phyloP scores from a whole-genome alignment of 2,329 filamentous ascomycete genomes.

The Ophidiomyces ophidiicola region DNA sequence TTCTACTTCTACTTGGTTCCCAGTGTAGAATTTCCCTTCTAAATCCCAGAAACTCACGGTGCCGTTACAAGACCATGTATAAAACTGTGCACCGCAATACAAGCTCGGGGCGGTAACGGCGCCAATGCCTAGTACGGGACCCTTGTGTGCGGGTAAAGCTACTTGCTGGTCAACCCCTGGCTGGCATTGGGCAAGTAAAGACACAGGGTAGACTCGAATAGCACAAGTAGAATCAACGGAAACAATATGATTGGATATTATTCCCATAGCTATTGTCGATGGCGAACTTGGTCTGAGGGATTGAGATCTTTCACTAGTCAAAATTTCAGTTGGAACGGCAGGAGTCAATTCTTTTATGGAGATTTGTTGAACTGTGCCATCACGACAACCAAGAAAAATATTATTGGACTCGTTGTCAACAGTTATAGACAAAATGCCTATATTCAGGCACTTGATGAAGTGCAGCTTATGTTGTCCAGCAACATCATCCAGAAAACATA shows the following conservation, averaged over 20 bases:
- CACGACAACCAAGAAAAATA: constrained; percentile 57
- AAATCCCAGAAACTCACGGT: constrained; percentile 71
- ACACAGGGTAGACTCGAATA: constrained; percentile 51
- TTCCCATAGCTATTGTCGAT: constrained; percentile 54
- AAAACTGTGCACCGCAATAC: constrained; percentile 56
- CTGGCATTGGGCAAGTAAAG: constrained; percentile 23
- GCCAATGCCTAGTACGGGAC: constrained; percentile 57
- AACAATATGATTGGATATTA: constrained; percentile 53
- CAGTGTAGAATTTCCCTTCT: constrained; percentile 55
- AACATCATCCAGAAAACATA: constrained; percentile 77
- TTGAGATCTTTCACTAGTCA: constrained; percentile 17
- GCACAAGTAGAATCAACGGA: constrained; percentile 64
- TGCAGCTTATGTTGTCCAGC: constrained; percentile 58
- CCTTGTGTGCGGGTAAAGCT: constrained; percentile 44
- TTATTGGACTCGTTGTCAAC: constrained; percentile 44
- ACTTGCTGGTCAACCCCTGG: constrained; percentile 22
- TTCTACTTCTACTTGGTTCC: constrained; percentile 58
- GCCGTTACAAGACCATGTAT: constrained; percentile 79
- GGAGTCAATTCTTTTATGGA: constrained; percentile 30
- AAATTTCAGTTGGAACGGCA: constrained; percentile 17
- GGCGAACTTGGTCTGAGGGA: constrained; percentile 23
- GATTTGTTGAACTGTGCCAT: constrained; percentile 43
- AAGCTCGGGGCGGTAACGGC: constrained; percentile 49
- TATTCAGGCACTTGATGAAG: constrained; percentile 54
- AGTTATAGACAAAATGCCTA: constrained; percentile 55